Evolutionary conservation across 768 basidiomycete species (phyloP), one percentile per base, ranked within the genome.

Genomic region (Xerocomus brunneocitrinus): DNA sequence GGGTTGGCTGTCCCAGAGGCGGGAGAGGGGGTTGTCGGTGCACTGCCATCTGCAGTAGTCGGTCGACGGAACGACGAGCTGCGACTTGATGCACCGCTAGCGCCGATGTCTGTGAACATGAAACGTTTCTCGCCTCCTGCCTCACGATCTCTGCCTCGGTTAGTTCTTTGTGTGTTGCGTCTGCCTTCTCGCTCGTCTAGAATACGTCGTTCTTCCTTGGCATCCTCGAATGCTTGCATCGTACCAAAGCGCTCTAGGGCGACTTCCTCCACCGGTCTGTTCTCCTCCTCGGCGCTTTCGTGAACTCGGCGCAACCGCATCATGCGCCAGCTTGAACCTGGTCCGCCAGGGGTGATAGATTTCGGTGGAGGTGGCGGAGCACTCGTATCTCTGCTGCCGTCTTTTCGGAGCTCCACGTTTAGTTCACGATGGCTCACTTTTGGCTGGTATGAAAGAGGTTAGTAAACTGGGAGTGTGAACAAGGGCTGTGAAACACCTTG

Each of bases 291-390:
- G 0, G 89, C 92, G 3, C 89, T 80, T 67, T 98, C 95, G 64
- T 91, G 95, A 1, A 92, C 87, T 14, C 90, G 80, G 38, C 85
- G 82, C 0, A 99, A 81, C 61, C 94, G 92, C 85, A 91, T 93
- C 97, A 98, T 98, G 14, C 97, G 85, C 95, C 97, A 99, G 65
- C 84, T 85, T 3, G 91, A 92, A 10, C 95, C 95, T 5, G 94
- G 89, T 2, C 92, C 93, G 3, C 95, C 95, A 0, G 93, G 91
- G 0, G 80, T 82, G 50, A 74, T 67, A 22, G 80, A 64, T 66
- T 79, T 82, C 5, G 77, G 70, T 46, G 75, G 72, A 35, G 71
- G 67, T 1, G 73, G 62, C 2, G 63, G 58, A 16, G 40, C 73
- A 47, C 75, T 72, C 12, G 73, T 66, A 53, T 79, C 69, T 25